These are phyloP conservation scores for Pisolithus tinctorius DNA, from an alignment of 768 basidiomycete genomes.

Conservation along the genomic window DNA sequence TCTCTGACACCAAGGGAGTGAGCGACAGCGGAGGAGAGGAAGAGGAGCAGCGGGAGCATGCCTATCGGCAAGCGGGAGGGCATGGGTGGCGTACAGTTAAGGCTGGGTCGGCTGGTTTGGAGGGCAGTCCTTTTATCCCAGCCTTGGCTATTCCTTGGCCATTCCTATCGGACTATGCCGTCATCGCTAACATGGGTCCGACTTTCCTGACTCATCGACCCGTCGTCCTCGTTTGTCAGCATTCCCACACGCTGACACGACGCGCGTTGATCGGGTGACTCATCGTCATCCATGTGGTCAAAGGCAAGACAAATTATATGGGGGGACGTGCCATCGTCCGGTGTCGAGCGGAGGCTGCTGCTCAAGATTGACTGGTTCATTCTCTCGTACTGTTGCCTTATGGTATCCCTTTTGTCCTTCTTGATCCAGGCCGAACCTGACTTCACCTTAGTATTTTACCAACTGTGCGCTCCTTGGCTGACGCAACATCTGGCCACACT, in stretches of 20 bases:
- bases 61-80: background rate
- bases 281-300: too few species aligned
- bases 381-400: conserved; percentile 63
- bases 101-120: background rate
- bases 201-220: background rate
- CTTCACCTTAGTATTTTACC: conserved; percentile 47
- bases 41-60: background rate
- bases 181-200: background rate
- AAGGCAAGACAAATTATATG: conserved; percentile 24
- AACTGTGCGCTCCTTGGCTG: conserved; percentile 39
- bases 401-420: conserved; percentile 34
- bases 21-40: conserved; percentile 5
- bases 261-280: too few species aligned
- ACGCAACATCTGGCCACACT: background rate
- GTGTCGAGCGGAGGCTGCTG: conserved; percentile 44
- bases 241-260: background rate
- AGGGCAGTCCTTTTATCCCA: background rate
- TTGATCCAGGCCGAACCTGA: conserved; percentile 1
- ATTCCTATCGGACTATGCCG: background rate
- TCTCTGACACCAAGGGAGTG: conserved; percentile 18
- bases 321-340: conserved; percentile 33
- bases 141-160: background rate
- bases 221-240: background rate
- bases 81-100: background rate
- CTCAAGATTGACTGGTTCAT: conserved; percentile 64